Evolutionary conservation across 2,329 filamentous ascomycete genomes (phyloP), one percentile per base, ranked within the genome.

Genomic region (Penicillium sp.): DNA sequence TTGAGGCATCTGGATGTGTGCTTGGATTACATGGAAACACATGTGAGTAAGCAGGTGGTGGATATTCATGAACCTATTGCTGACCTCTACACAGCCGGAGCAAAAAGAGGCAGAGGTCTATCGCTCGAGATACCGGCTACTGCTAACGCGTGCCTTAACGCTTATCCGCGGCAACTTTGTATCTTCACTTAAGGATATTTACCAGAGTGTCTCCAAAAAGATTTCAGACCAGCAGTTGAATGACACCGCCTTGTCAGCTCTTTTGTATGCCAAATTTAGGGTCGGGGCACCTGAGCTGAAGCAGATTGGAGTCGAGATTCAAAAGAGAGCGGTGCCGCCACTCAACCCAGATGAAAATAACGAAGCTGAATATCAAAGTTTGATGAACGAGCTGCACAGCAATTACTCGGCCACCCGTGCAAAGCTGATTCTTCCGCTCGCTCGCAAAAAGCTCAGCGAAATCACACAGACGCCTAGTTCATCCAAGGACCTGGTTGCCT

Each of bases 61-160:
- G 4, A 46, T 36, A 17, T 33, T 16, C 11, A n/a, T 12, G 40
- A 43, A 19, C 9, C 5, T 30, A 25, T 37, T 40, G 57, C 52
- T 60, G 50, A 62, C 49, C 60, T 57, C 22, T 46, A 53, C 44
- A 17, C 64, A 91, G 88, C 84, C 89, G 9, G 85, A 85, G 8
- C 96, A 97, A 70, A 89, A 90, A 60, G 93, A 97, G 72, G 88
- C 92, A 3, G 88, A 91, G 59, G 86, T 88, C 2, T 97, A 97
- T 71, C 84, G 92, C 41, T 91, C 93, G 7, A 85, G 91, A 57
- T 97, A 97, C 72, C 86, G 90, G 57, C 82, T 94, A 0, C 81
- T 97, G 12, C 82, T 97, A 40, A 88, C 86, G 1, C 78, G 86
- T 58, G 85, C 83, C 17, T 75, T 88, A 43, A 88, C 85, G 0